Conservation (phyloP, 1,139 yeast species). For the Kluyveromyces sp. region DNA sequence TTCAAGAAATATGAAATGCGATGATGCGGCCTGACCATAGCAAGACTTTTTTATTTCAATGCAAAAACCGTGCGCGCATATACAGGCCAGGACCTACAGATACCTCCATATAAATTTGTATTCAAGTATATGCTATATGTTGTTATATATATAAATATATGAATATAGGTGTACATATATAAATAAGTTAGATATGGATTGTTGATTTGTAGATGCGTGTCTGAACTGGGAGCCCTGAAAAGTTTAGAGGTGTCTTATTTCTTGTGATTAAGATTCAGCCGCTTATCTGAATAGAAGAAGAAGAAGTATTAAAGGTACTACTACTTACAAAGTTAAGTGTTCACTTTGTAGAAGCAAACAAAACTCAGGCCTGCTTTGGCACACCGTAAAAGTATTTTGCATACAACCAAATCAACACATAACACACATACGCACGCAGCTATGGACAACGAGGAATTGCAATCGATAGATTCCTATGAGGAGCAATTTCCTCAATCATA, state of each 20-base stretch:
- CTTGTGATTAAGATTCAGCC: too few species aligned
- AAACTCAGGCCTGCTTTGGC: too few species aligned
- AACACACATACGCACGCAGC: background rate
- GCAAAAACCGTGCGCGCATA: background rate
- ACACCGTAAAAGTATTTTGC: background rate
- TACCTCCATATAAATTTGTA: too few species aligned
- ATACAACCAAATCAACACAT: too few species aligned
- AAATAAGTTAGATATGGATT: background rate
- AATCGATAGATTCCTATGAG: slow-evolving; percentile 11
- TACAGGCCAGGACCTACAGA: too few species aligned
- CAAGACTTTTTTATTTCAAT: background rate
- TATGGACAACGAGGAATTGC: slow-evolving; percentile 4
- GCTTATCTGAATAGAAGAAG: too few species aligned
- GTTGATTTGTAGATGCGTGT: background rate
- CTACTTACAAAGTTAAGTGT: too few species aligned
- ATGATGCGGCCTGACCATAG: background rate
- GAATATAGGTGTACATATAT: background rate
- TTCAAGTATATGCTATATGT: background rate
- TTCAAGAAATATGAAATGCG: background rate
- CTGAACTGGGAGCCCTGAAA: background rate
- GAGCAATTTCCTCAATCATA: slow-evolving; percentile 18
- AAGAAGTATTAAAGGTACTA: too few species aligned
- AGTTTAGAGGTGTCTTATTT: background rate
- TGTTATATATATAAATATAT: background rate
- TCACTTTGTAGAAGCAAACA: too few species aligned